Evolutionary conservation across 192 early-diverging fungal species (phyloP), one percentile per base, ranked within the genome.

Genomic region (Entomortierella beljakovae): DNA sequence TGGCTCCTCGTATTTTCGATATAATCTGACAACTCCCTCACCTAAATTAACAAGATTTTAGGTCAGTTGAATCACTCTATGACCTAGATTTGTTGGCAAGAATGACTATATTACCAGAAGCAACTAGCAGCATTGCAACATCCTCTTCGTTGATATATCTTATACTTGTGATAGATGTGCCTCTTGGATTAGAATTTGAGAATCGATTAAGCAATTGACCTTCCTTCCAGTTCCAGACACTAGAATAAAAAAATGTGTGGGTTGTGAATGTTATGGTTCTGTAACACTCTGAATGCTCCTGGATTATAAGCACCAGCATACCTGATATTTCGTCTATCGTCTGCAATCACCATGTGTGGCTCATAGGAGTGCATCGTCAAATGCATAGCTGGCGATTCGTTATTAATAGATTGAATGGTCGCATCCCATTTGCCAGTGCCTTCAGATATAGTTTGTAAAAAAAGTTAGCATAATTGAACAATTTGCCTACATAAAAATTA

Each of bases 131-230:
- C 83, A 95, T 81, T 28, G 93, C 89, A 34, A 91, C 80, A 66
- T 96, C 95, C 50, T 95, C 90, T 71, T 97, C 96, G 80, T 99
- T 99, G 28, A 99, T 89, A 63, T 96, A 90, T 48, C 92, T 90
- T 71, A 99, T 66, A 54, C 87, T 87, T 2, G 92, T 89, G 37
- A 97, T 90, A 9, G 88, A 74, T 61, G 90, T 93, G 23, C 87
- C 84, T 29, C 64, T 31, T 34, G 94, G 92, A 54, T 94, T 93
- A 10, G 83, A 70, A 61, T 93, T 94, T 58, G 83, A 80, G 68
- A 94, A 90, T 9, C 85, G 82, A 71, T 90, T 92, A 11, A 93
- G 68, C 37, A 84, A 68, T 34, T 80, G 77, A 25, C 84, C 81
- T 6, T 90, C 86, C 50, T 92, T 86, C 89, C 89, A 92, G 74